These are phyloP conservation scores for Colletotrichum musae DNA, from an alignment of 2,329 filamentous ascomycete genomes.

Conservation along the genomic window DNA sequence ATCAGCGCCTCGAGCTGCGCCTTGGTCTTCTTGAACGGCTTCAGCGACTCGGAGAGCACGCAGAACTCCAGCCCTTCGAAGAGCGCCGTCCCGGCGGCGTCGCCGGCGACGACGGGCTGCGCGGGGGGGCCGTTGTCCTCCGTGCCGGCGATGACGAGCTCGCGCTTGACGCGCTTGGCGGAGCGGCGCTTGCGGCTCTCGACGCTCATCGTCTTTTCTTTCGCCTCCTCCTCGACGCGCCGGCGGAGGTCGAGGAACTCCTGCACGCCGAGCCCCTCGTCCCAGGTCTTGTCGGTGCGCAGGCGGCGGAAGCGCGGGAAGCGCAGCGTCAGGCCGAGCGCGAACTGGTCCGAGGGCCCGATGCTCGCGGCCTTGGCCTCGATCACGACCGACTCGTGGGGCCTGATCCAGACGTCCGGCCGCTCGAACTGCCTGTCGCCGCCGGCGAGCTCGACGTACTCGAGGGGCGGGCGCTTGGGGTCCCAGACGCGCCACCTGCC, in stretches of 20 bases:
- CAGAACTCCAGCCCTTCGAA: constrained; percentile 87
- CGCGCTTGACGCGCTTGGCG: constrained; percentile 75
- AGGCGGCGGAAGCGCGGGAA: constrained; percentile 92
- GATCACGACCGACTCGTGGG: constrained; percentile 88
- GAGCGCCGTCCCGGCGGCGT: constrained; percentile 67
- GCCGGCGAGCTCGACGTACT: constrained; percentile 86
- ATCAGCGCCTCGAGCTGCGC: constrained; percentile 84
- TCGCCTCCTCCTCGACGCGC: constrained; percentile 77
- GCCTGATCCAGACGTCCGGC: constrained; percentile 94
- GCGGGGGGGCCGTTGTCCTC: constrained; percentile 63
- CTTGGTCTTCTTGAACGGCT: constrained; percentile 82
- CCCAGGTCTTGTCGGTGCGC: constrained; percentile 88
- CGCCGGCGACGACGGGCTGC: constrained; percentile 69
- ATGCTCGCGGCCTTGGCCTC: constrained; percentile 91
- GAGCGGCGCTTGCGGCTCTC: constrained; percentile 73
- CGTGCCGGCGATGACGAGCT: constrained; percentile 81
- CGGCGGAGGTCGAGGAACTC: constrained; percentile 82
- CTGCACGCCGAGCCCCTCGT: constrained; percentile 81
- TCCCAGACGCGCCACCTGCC: constrained; percentile 95
- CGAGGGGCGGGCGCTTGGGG: constrained; percentile 78
- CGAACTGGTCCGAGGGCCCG: constrained; percentile 82
- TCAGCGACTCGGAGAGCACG: constrained; percentile 82
- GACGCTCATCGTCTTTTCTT: constrained; percentile 83
- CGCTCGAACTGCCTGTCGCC: constrained; percentile 80
- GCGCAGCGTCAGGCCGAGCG: constrained; percentile 81